Conservation (phyloP, 371 early-diverging fungal genomes). For the Apophysomyces ossiformis region DNA sequence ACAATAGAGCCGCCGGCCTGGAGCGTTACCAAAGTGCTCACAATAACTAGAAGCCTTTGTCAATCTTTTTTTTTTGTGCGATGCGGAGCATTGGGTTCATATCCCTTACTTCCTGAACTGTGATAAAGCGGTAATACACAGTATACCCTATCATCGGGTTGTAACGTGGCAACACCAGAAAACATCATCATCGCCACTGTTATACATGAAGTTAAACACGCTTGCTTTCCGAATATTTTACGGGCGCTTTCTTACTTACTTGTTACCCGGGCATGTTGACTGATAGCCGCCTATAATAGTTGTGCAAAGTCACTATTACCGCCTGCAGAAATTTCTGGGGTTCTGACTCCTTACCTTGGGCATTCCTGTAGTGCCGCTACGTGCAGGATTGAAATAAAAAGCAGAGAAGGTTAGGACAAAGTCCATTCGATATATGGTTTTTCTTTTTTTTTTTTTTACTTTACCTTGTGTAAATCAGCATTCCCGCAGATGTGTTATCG, state of each 20-base stretch:
- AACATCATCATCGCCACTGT: conserved; percentile 29
- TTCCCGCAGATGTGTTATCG: conserved; percentile 38
- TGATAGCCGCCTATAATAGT: conserved; percentile 29
- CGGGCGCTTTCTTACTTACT: background rate
- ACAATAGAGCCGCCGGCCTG: conserved; percentile 45
- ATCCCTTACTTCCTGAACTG: conserved; percentile 48
- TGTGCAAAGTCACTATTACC: too few relatives aligned
- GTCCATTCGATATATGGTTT: too few relatives aligned
- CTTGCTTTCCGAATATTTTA: too few relatives aligned
- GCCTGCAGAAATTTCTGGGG: background rate
- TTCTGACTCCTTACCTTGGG: conserved; percentile 28
- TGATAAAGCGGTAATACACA: conserved; percentile 38
- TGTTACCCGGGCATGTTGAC: conserved; percentile 28
- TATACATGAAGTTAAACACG: too few relatives aligned
- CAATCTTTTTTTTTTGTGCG: background rate
- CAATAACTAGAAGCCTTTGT: conserved; percentile 33
- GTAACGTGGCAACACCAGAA: conserved; percentile 23
- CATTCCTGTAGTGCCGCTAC: conserved; percentile 50
- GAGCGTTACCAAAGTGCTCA: conserved; percentile 31
- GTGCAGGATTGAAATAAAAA: background rate
- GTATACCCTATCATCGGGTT: background rate
- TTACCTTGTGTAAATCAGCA: conserved; percentile 55
- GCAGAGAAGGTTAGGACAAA: background rate
- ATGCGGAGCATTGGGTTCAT: background rate
- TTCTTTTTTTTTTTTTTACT: background rate